Conservation (phyloP, 2,329 filamentous ascomycete species). For the Venturia aucupariae region DNA sequence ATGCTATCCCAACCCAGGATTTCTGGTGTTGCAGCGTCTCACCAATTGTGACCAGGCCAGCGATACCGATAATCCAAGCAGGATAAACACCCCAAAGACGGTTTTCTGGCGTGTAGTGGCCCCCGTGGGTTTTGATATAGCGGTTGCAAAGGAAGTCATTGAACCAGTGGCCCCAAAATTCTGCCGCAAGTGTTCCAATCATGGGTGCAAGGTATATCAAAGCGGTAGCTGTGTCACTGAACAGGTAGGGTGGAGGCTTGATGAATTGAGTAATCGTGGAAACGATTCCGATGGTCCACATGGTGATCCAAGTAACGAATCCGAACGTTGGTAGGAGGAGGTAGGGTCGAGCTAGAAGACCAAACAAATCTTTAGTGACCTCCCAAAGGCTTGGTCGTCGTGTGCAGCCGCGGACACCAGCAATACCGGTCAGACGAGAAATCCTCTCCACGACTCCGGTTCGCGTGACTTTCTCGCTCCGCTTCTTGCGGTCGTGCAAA, state of each 20-base stretch:
- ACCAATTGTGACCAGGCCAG: conserved; percentile 26
- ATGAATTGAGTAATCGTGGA: conserved; percentile 21
- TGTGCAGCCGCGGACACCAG: conserved; percentile 13
- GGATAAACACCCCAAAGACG: conserved; percentile 27
- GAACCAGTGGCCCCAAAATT: conserved; percentile 29
- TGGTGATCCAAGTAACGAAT: conserved; percentile 17
- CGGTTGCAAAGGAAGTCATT: conserved; percentile 27
- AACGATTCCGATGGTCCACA: conserved; percentile 24
- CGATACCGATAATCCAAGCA: conserved; percentile 24
- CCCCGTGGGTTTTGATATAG: conserved; percentile 25
- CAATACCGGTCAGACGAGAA: conserved; percentile 14
- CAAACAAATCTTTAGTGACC: conserved; percentile 16
- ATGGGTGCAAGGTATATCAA: conserved; percentile 28
- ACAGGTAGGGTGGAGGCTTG: conserved; percentile 19
- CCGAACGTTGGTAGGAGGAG: conserved; percentile 18
- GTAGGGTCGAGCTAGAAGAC: conserved; percentile 18
- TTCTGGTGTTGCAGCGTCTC: conserved; percentile 26
- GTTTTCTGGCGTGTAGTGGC: conserved; percentile 23
- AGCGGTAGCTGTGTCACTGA: conserved; percentile 20
- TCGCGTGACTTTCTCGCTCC: not conserved
- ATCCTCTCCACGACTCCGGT: conserved; percentile 11
- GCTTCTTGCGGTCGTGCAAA: conserved; percentile 24
- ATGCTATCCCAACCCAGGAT: conserved; percentile 24
- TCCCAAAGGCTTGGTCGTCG: conserved; percentile 15
- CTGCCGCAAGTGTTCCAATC: conserved; percentile 25